phyloP scores from a whole-genome alignment of 441 rosid species.

The Breynia disticha region DNA sequence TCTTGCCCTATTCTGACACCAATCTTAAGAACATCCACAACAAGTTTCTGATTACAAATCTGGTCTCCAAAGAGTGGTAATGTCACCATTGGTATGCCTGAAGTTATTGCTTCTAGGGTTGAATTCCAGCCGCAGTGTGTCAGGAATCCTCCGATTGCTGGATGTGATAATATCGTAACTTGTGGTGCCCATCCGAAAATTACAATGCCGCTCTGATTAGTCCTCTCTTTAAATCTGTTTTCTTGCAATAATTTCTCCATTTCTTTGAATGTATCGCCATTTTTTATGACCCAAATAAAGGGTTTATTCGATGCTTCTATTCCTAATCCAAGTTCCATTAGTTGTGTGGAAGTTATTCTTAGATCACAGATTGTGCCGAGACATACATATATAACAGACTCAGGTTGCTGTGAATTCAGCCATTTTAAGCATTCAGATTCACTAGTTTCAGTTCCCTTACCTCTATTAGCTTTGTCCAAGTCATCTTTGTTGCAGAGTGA shows the following conservation, averaged over 20 bases:
- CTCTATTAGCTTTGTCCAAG: slow-evolving; percentile 25
- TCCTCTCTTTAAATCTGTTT: slow-evolving; percentile 22
- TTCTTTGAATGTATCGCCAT: slow-evolving; percentile 3
- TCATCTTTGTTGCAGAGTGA: slow-evolving; percentile 22
- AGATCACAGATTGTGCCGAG: slow-evolving; percentile 27
- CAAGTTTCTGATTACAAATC: slow-evolving; percentile 28
- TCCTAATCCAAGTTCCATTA: slow-evolving; percentile 28
- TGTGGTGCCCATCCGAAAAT: slow-evolving; percentile 39
- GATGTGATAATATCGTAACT: slow-evolving; percentile 26
- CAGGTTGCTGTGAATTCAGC: slow-evolving; percentile 21
- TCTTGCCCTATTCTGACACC: slow-evolving; percentile 25
- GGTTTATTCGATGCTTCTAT: slow-evolving; percentile 28
- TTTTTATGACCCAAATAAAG: slow-evolving; percentile 31
- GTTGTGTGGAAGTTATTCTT: slow-evolving; percentile 6
- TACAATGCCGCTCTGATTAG: slow-evolving; percentile 23
- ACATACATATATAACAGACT: slow-evolving; percentile 30
- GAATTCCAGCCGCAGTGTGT: slow-evolving; percentile 48
- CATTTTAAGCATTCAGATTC: slow-evolving; percentile 16
- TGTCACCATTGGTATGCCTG: slow-evolving; percentile 30
- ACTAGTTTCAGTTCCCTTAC: slow-evolving; percentile 15
- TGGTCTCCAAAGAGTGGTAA: slow-evolving; percentile 36
- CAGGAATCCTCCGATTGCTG: slow-evolving; percentile 30
- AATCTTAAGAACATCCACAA: slow-evolving; percentile 20
- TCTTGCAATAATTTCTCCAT: slow-evolving; percentile 22
- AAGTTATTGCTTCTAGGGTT: slow-evolving; percentile 18